phyloP scores from a whole-genome alignment of 306 rosid species.

The Trifolium subterraneum region DNA sequence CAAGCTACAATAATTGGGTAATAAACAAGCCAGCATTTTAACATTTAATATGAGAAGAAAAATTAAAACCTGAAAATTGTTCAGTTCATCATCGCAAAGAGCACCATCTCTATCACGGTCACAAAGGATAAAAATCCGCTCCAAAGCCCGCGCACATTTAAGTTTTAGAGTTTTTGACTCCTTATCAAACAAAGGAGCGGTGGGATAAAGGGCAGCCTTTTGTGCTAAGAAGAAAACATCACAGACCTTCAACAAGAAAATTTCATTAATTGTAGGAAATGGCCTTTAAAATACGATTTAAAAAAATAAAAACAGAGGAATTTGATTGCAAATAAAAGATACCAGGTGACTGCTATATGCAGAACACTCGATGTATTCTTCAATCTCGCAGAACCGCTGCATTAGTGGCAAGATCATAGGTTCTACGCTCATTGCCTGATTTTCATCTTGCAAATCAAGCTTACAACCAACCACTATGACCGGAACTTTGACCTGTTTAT shows the following conservation, averaged over 20 bases:
- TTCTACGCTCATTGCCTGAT: slow-evolving; percentile 81
- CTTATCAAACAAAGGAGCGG: slow-evolving; percentile 91
- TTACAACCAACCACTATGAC: slow-evolving; percentile 95
- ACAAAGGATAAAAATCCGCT: slow-evolving; percentile 89
- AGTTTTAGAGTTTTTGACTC: slow-evolving; percentile 91
- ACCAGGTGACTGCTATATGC: slow-evolving; percentile 87
- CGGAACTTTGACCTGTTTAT: slow-evolving; percentile 83
- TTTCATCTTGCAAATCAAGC: slow-evolving; percentile 74
- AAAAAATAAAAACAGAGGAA: not conserved
- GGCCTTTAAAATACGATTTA: not conserved
- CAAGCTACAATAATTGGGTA: slow-evolving; percentile 27
- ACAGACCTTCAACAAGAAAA: slow-evolving; percentile 64
- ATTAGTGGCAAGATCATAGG: slow-evolving; percentile 92
- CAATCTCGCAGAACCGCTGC: slow-evolving; percentile 52
- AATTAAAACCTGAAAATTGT: slow-evolving; percentile 50
- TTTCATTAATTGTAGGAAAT: slow-evolving; percentile 15
- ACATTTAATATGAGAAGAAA: not conserved
- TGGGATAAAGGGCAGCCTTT: slow-evolving; percentile 95
- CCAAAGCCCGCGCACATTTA: slow-evolving; percentile 86
- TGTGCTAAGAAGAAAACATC: slow-evolving; percentile 96
- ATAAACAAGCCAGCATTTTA: slow-evolving; percentile 19
- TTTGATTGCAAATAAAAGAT: slow-evolving; percentile 9
- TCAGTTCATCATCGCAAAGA: slow-evolving; percentile 52
- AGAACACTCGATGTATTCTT: slow-evolving; percentile 89
- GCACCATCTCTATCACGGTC: slow-evolving; percentile 96